Base-by-base conservation (phyloP, 768 basidiomycete genomes). In the Hericium alpestre region DNA sequence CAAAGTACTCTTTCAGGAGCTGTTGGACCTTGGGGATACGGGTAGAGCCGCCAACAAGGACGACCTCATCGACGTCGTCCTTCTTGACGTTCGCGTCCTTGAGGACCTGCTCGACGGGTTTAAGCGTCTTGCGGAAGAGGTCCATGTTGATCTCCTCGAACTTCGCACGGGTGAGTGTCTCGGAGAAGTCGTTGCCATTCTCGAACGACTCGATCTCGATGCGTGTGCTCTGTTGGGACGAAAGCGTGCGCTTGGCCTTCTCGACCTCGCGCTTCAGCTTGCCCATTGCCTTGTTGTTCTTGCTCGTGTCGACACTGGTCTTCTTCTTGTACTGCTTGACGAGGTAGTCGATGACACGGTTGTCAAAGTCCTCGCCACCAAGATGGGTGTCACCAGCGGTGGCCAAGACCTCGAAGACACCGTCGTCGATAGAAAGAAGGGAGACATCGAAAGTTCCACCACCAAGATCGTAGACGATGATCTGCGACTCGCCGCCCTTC, bases 21-120 rank as follows among this genome's bases (percentile, higher is more conserved):
- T 96, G 91, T 68, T 97, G 94, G 62, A 99, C 93, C 79, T 96
- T 96, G 73, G 95, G 95, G 66, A 99, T 99, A 85, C 95, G 94
- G 64, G 95, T 99, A 27, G 95, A 98, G 73, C 93, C 93, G 72
- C 93, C 93, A 59, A 95, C 93, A 54, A 95, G 90, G 52, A 93
- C 89, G 61, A 91, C 77, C 75, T 98, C 94, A 62, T 94, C 83
- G 54, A 99, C 75, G 62, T 93, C 88, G 65, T 97, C 95, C 82
- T 98, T 99, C 84, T 94, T 95, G 70, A 98, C 87, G 65, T 87
- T 87, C 62, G 95, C 89, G 67, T 98, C 95, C 84, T 96, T 96
- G 65, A 98, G 78, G 20, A 98, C 95, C 73, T 97, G 95, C 73
- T 97, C 94, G 60, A 98, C 95, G 61, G 95, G 95, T 79, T 94